Percentiles rank a stretch among this genome's conserved stretches.
Conservation (phyloP, 805 yeast species). For the Kuraishia floccosa region DNA sequence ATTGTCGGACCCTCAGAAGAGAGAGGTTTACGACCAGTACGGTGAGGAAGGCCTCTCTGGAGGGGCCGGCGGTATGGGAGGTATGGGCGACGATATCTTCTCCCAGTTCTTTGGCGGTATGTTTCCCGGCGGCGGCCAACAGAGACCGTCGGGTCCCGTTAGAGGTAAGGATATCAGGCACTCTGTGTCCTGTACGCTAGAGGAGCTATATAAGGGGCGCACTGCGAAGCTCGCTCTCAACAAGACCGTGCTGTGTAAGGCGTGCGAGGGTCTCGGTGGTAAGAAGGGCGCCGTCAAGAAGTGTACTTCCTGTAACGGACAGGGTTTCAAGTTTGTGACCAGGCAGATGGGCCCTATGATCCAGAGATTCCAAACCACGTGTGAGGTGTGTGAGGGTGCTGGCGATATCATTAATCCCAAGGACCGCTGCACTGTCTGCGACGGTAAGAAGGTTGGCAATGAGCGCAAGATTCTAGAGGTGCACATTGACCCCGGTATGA, state of each 20-base stretch:
- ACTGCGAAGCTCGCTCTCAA: constrained; percentile 88
- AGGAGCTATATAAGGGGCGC: constrained; percentile 91
- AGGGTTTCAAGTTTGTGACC: constrained; percentile 83
- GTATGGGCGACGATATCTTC: constrained; percentile 42
- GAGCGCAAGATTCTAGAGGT: constrained; percentile 94
- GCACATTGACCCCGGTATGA: constrained; percentile 95
- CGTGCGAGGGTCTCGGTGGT: constrained; percentile 96
- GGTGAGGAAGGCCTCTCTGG: constrained; percentile 91
- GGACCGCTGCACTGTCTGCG: constrained; percentile 81
- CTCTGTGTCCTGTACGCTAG: constrained; percentile 73
- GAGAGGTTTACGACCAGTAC: constrained; percentile 77
- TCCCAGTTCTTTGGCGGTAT: constrained; percentile 50
- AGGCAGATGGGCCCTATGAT: constrained; percentile 99
- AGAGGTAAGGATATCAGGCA: constrained; percentile 90
- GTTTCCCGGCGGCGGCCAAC: constrained; percentile 50
- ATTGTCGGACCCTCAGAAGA: constrained; percentile 79
- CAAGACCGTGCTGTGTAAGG: constrained; percentile 79
- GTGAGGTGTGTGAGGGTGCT: constrained; percentile 86
- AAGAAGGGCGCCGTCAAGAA: constrained; percentile 80
- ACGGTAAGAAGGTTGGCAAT: constrained; percentile 75
- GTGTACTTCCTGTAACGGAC: constrained; percentile 83
- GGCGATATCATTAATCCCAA: constrained; percentile 83
- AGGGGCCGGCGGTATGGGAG: constrained; percentile 47
- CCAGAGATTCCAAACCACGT: constrained; percentile 91
- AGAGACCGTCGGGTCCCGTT: constrained; percentile 72